Evolutionary conservation across 2,329 filamentous ascomycete genomes (phyloP).

Genomic region (Dothideomycetidae sp.): DNA sequence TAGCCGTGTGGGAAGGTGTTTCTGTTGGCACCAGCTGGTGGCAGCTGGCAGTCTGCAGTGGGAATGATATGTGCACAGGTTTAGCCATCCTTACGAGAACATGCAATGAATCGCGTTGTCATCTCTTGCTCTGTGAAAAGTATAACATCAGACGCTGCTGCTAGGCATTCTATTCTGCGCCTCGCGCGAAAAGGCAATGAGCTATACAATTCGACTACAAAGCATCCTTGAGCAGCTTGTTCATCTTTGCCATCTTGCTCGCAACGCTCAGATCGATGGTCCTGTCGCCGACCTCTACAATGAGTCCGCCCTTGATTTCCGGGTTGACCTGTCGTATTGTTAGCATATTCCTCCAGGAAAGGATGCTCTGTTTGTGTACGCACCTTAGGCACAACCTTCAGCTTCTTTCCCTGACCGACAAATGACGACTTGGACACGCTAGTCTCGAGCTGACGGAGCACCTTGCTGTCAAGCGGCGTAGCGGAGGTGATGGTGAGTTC

Average conservation of each 20-base stretch:
- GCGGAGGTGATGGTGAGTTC: slow-evolving; percentile 87
- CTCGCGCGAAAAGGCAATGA: too few species aligned
- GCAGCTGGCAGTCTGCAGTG: too few species aligned
- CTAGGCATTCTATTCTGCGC: too few species aligned
- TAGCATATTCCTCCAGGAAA: slow-evolving; percentile 9
- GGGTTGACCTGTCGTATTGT: slow-evolving; percentile 58
- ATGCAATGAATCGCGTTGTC: too few species aligned
- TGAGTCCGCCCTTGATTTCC: slow-evolving; percentile 81
- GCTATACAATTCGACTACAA: too few species aligned
- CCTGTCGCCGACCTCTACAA: slow-evolving; percentile 94
- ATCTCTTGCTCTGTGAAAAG: too few species aligned
- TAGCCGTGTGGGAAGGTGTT: too few species aligned
- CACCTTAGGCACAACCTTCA: slow-evolving; percentile 90
- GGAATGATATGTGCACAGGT: too few species aligned
- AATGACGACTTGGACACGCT: slow-evolving; percentile 83
- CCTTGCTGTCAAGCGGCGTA: slow-evolving; percentile 76
- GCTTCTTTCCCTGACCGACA: slow-evolving; percentile 83
- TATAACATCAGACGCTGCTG: too few species aligned
- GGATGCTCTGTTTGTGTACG: too few species aligned
- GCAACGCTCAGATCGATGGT: slow-evolving; percentile 97
- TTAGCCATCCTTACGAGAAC: too few species aligned
- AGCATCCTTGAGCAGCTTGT: slow-evolving; percentile 94
- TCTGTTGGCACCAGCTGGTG: too few species aligned
- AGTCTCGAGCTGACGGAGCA: slow-evolving; percentile 69
- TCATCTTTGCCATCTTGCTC: slow-evolving; percentile 90